Percentiles rank a stretch among this genome's conserved stretches.
phyloP scores from a whole-genome alignment of 495 filamentous ascomycete genomes.

The Podospora appendiculata region DNA sequence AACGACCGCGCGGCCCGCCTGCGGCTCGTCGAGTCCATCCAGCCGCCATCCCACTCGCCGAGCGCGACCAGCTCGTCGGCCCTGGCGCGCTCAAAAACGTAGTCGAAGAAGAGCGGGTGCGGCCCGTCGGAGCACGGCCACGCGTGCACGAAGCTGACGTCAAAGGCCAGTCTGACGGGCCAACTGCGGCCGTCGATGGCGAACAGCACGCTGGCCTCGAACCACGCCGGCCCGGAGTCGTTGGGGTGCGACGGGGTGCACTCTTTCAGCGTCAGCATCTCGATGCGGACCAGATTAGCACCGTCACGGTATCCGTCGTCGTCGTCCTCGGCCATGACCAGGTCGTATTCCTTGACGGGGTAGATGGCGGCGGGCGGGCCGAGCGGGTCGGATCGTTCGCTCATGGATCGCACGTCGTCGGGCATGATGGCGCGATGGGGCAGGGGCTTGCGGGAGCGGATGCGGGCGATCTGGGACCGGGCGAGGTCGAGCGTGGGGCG shows the following conservation, averaged over 20 bases:
- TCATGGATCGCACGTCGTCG: conserved; percentile 51
- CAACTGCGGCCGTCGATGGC: conserved; percentile 56
- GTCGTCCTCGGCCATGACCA: conserved; percentile 45
- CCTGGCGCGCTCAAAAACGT: conserved; percentile 44
- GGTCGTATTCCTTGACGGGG: conserved; percentile 54
- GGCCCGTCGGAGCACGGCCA: conserved; percentile 63
- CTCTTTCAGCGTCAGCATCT: conserved; percentile 49
- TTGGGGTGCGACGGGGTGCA: background rate
- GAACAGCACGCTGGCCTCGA: conserved; percentile 59
- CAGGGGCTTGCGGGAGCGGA: conserved; percentile 43
- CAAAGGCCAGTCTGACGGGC: conserved; percentile 53
- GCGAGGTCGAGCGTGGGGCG: conserved; percentile 52
- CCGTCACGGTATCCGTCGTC: conserved; percentile 26
- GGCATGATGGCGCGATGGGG: conserved; percentile 32
- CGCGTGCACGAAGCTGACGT: conserved; percentile 58
- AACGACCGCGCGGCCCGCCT: conserved; percentile 11
- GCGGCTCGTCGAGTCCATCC: conserved; percentile 10
- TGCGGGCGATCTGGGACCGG: conserved; percentile 54
- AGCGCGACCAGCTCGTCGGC: conserved; percentile 54
- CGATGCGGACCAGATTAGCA: conserved; percentile 52
- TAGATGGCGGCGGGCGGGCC: conserved; percentile 50
- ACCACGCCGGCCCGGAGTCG: conserved; percentile 32
- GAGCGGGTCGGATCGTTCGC: conserved; percentile 54
- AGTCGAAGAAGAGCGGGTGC: conserved; percentile 63
- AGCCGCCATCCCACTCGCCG: conserved; percentile 47